phyloP scores from a whole-genome alignment of 2,329 filamentous ascomycete species.

The Cladobotryum mycophilum region DNA sequence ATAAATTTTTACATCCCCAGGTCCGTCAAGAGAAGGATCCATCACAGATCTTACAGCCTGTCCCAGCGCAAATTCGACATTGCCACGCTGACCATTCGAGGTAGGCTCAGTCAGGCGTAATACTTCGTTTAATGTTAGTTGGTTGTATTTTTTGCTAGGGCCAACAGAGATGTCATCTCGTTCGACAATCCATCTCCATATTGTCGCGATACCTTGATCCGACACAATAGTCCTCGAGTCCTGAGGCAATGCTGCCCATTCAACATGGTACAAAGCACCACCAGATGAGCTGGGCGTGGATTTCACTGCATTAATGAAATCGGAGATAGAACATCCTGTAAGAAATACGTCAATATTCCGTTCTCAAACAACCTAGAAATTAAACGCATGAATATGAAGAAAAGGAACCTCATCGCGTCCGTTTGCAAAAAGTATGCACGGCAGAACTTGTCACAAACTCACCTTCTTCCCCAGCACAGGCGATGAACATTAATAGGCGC shows the following conservation, averaged over 20 bases:
- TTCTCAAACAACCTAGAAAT: not conserved
- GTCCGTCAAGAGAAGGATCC: not conserved
- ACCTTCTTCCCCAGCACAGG: constrained; percentile 34
- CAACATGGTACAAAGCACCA: not conserved
- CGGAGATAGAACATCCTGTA: constrained; percentile 24
- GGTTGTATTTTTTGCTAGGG: constrained; percentile 24
- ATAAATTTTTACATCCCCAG: constrained; percentile 31
- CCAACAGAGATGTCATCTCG: constrained; percentile 33
- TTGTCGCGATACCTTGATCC: constrained; percentile 23
- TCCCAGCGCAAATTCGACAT: not conserved
- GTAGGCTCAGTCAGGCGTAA: constrained; percentile 15
- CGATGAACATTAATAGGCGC: constrained; percentile 29
- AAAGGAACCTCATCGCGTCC: not conserved
- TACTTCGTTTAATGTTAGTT: constrained; percentile 33
- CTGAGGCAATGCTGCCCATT: constrained; percentile 3
- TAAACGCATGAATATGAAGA: not conserved
- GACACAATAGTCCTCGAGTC: constrained; percentile 13
- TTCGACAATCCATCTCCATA: constrained; percentile 32
- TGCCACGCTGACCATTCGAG: constrained; percentile 2
- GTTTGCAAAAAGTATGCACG: not conserved
- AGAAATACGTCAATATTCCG: not conserved
- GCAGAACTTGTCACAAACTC: constrained; percentile 14
- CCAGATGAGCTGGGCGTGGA: constrained; percentile 18
- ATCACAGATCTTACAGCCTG: not conserved
- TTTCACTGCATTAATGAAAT: constrained; percentile 27